Evolutionary conservation across 2,329 filamentous ascomycete genomes (phyloP), one percentile per base, ranked within the genome.

Genomic region (Neofusicoccum kwambonambiense): DNA sequence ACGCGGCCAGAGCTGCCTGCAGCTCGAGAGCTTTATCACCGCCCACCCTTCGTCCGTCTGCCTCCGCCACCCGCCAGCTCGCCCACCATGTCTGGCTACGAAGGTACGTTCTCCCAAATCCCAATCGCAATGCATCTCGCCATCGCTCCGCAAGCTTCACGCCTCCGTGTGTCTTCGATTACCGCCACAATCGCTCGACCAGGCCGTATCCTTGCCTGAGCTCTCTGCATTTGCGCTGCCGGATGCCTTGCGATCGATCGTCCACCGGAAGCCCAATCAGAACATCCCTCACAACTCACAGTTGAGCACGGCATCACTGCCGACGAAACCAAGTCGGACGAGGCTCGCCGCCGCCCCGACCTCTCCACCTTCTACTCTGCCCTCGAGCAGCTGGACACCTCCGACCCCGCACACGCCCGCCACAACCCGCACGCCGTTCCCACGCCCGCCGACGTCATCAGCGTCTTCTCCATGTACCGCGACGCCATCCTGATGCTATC

Each of bases 31-130:
- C 49, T 27, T 34, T 15, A n/a, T 37, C 22, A 11, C 45, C 35
- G 22, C 17, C 15, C 13, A n/a, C 13, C 8, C 60, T 19, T 17
- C 37, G 12, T 31, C 37, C 54, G 7, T 57, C 39, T 17, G 11
- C 17, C 4, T 42, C 39, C 51, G 17, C 51, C 41, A 6, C 35
- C 35, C 34, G 27, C 62, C 19, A 27, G 13, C 35, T 3, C 31
- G 7, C 94, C 94, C 44, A 97, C 97, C 77, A 98, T 98, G 94
- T 89, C 93, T 7, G 78, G 78, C 67, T 82, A 82, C 75, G 79
- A 82, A 73, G 79, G 80, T 76, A 69, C 31, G 64, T 35, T 44
- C 61, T 65, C 54, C 39, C 13, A 51, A n/a, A 51, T 58, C 62
- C 35, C 15, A 39, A 11, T 50, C 22, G 12, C 1, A 31, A 8